Base-by-base conservation (phyloP, 1,139 yeast species). In the Yamadazyma taylorii region DNA sequence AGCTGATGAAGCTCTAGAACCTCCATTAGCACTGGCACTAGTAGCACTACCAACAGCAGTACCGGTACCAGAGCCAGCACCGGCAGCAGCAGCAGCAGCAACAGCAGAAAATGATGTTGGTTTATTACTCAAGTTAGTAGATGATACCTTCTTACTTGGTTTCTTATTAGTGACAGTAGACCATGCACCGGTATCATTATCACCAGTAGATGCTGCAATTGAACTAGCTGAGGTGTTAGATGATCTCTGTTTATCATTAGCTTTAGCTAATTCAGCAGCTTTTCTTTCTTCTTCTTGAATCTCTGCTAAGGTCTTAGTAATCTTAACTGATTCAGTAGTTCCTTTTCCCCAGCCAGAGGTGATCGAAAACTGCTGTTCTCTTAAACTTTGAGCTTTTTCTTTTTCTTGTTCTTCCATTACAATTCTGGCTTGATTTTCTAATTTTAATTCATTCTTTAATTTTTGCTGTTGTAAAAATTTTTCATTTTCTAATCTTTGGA, bases 401-500 rank as follows among this genome's bases (percentile, higher is more conserved):
- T 46, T 52, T 39, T 52, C 55, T 33, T 63, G 66, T 26, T 53
- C 46, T 32, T 44, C 50, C 32, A 37, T 34, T 14, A 46, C 19
- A 8, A 45, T 30, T 27, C 29, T 37, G 15, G 35, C 50, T 50
- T 30, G 56, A 45, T 26, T 48, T 52, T 26, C 58, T 34, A 32
- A 50, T 40, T 58, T 63, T 24, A 54, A 36, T 45, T 65, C 66
- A 6, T 57, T 53, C 40, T 67, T 69, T 17, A 57, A 36, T 43
- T 63, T 60, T 44, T 58, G 67, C 47, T 66, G 70, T 42, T 65
- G 68, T 32, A 60, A 66, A 27, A 60, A 52, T 46, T 69, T 78
- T 40, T 75, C 78, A 31, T 81, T 82, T 53, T 85, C 94, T 42
- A 81, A 60, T 44, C 70, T 75, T 57, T 84, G 92, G 45, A 86